Percentiles rank a stretch among this genome's conserved stretches.
phyloP scores from a whole-genome alignment of 78 protist genomes.

The Pelomyxa schiedti region DNA sequence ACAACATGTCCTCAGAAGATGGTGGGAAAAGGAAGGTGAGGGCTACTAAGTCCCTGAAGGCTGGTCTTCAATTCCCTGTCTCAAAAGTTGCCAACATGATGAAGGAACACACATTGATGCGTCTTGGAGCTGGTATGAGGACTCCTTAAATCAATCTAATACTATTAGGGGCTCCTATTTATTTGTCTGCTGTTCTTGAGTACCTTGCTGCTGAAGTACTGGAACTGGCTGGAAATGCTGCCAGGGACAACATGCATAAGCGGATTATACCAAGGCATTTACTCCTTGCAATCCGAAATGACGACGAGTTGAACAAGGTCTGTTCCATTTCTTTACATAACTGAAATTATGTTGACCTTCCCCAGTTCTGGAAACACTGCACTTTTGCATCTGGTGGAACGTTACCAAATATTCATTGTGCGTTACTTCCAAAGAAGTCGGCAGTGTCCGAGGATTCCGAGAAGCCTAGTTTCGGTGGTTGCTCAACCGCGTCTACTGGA shows the following conservation, averaged over 20 bases:
- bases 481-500: background rate
- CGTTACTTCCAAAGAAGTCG: too few relatives aligned
- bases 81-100: constrained; percentile 69
- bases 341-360: too few relatives aligned
- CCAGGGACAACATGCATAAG: constrained; percentile 75
- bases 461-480: background rate
- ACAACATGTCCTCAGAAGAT: background rate
- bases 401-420: too few relatives aligned
- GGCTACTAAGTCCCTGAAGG: constrained; percentile 8
- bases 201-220: constrained; percentile 91
- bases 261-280: constrained; percentile 93
- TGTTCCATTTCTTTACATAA: too few relatives aligned
- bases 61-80: constrained; percentile 80
- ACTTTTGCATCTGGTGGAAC: too few relatives aligned
- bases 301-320: constrained; percentile 75
- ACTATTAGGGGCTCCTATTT: constrained; percentile 67
- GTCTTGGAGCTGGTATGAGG: too few relatives aligned
- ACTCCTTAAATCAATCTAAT: constrained; percentile 67
- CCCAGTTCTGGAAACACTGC: too few relatives aligned
- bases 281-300: constrained; percentile 86
- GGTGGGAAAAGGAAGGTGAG: background rate
- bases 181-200: constrained; percentile 95
- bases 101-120: constrained; percentile 62
- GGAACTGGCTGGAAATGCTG: constrained; percentile 91
- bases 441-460: too few relatives aligned